phyloP scores from a whole-genome alignment of 371 early-diverging fungal genomes.

The Mortierella sp. region DNA sequence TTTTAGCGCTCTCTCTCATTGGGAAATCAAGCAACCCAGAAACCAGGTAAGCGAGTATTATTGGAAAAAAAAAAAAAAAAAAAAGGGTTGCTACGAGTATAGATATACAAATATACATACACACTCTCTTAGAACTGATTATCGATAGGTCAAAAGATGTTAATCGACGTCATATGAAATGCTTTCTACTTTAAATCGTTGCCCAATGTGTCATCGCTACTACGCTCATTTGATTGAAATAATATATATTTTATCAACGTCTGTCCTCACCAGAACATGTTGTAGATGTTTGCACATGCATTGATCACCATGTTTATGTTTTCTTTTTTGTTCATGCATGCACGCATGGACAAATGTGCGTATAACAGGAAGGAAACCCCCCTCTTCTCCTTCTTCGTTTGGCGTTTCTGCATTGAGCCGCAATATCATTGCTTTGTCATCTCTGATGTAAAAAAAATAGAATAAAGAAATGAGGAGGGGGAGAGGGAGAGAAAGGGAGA shows the following conservation, averaged over 20 bases:
- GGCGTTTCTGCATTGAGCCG: background rate
- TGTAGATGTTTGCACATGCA: constrained; percentile 6
- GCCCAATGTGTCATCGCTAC: background rate
- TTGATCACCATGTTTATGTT: background rate
- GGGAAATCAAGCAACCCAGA: background rate
- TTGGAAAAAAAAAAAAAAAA: too few relatives aligned
- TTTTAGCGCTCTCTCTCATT: background rate
- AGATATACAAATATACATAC: too few relatives aligned
- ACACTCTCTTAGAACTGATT: too few relatives aligned
- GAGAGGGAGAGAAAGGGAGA: constrained; percentile 1
- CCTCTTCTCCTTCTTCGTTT: background rate
- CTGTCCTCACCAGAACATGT: background rate
- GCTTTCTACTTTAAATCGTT: background rate
- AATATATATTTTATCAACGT: background rate
- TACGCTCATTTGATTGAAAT: background rate
- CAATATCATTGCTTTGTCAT: constrained; percentile 2
- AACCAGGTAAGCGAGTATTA: background rate
- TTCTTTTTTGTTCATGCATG: constrained; percentile 6
- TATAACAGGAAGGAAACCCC: background rate
- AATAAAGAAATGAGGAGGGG: background rate
- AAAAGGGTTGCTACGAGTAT: too few relatives aligned
- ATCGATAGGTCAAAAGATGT: too few relatives aligned
- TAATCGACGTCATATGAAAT: background rate
- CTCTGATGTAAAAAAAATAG: background rate
- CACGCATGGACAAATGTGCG: background rate